Conservation (phyloP, 2,329 filamentous ascomycete species). For the Penicillium sp. region DNA sequence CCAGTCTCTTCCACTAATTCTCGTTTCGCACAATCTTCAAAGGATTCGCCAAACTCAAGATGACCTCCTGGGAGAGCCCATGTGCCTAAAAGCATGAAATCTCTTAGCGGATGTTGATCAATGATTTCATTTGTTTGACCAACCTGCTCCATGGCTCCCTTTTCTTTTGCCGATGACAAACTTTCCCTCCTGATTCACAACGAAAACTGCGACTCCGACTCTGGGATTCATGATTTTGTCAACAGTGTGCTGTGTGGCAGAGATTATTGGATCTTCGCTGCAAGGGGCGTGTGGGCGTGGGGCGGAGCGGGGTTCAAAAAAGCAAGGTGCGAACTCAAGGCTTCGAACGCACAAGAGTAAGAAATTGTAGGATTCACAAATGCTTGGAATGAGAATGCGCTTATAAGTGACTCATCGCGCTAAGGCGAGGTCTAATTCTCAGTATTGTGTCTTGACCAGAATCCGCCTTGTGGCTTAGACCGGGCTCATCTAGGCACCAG, state of each 20-base stretch:
- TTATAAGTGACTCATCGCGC: neutral
- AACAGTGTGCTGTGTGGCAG: neutral
- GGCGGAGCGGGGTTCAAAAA: neutral
- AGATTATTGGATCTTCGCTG: neutral
- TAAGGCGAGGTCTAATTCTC: no score
- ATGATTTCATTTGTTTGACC: neutral
- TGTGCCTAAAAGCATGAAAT: constrained; percentile 45
- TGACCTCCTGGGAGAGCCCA: constrained; percentile 74
- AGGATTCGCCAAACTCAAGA: constrained; percentile 67
- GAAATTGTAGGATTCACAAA: neutral
- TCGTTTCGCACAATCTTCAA: constrained; percentile 62
- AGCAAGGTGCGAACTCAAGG: neutral
- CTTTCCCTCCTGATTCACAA: constrained; percentile 42
- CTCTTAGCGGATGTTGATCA: neutral
- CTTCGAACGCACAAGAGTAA: neutral
- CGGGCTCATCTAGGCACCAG: neutral
- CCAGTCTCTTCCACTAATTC: constrained; percentile 73
- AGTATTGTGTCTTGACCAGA: neutral
- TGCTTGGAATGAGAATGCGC: neutral
- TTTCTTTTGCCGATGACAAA: constrained; percentile 51
- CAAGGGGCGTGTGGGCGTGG: neutral
- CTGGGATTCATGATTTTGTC: constrained; percentile 23
- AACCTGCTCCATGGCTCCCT: constrained; percentile 50
- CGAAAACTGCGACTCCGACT: constrained; percentile 53
- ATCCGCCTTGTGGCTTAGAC: neutral